Evolutionary conservation across 768 basidiomycete species (phyloP), one percentile per base, ranked within the genome.

Genomic region (Mycena leptocephala): DNA sequence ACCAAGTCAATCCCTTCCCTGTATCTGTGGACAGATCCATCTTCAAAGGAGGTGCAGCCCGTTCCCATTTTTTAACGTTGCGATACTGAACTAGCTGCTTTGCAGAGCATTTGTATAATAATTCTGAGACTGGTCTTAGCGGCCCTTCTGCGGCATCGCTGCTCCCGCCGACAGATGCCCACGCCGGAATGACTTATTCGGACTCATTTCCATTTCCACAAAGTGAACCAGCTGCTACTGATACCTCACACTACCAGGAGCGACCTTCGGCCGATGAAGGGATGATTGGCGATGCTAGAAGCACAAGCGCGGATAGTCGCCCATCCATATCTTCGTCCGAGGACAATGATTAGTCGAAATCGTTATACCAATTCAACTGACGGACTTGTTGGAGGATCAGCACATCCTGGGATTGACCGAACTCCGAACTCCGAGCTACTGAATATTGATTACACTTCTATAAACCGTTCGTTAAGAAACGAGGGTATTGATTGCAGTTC

Each of bases 331-430:
- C 22, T 24, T 37, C 59, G 35, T 62, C 59, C 35, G 59, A 62
- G 35, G 59, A 35, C 59, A 39, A 62, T 62, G 59, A 62, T 62
- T 62, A 62, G 59, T 62, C 59, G 59, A 62, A 62, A 62, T 37
- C 22, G 59, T 56, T 30, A n/a, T n/a, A 56, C 55, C 55, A 56
- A 62, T 62, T 4, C 35, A 62, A 62, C 59, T 62, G 59, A 62
- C 33, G 59, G 59, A 62, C 59, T 62, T 62, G 35, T 35, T 59
- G 58, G 18, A 46, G 43, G 58, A 30, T 59, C n/a, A 35, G 58
- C 58, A 59, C 33, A 35, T 59, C 30, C 32, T 22, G 33, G 58
- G 58, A 59, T 59, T 59, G 58, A 59, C 58, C 32, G 32, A 59
- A 56, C 55, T 56, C 30, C 30, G 51, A 53, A 56, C 28, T 56